phyloP scores from a whole-genome alignment of 1,284 basidiomycete species.

The Crucibulum parvulum region DNA sequence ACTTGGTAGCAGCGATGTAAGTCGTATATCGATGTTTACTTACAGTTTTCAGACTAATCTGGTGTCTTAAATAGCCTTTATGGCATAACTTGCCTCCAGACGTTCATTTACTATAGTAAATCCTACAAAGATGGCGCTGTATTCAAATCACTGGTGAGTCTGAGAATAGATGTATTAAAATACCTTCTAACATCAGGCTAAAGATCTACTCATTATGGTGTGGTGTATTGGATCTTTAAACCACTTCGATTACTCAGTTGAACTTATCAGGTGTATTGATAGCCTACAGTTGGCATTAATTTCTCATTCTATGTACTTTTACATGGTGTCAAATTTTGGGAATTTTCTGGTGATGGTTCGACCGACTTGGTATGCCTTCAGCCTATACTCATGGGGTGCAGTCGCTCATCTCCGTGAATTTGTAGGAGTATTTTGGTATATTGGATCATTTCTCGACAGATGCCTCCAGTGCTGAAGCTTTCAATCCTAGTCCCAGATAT shows the following conservation, averaged over 20 bases:
- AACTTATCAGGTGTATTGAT: slow-evolving; percentile 31
- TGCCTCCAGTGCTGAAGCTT: neutral
- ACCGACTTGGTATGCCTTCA: slow-evolving; percentile 32
- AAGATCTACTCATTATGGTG: slow-evolving; percentile 21
- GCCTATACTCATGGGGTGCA: too few relatives aligned
- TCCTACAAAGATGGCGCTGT: slow-evolving; percentile 19
- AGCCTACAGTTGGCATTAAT: slow-evolving; percentile 36
- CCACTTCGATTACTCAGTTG: neutral
- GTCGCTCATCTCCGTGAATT: neutral
- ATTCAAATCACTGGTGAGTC: slow-evolving; percentile 27
- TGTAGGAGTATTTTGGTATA: slow-evolving; percentile 26
- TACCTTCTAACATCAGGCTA: too few relatives aligned
- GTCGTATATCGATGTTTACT: neutral
- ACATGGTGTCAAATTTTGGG: slow-evolving; percentile 36
- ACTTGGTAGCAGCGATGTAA: slow-evolving; percentile 20
- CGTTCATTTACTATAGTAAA: slow-evolving; percentile 34
- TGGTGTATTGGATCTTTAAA: too few relatives aligned
- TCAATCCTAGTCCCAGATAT: slow-evolving; percentile 16
- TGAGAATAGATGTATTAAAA: neutral
- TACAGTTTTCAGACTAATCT: neutral
- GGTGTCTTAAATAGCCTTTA: slow-evolving; percentile 28
- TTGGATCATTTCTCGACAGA: neutral
- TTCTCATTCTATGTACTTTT: slow-evolving; percentile 38
- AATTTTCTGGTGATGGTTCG: slow-evolving; percentile 22
- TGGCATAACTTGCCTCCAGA: slow-evolving; percentile 40